Percentiles rank a stretch among this genome's conserved stretches.
These are phyloP conservation scores for Favolaschia claudopus DNA, from an alignment of 768 basidiomycete species.

Conservation along the genomic window DNA sequence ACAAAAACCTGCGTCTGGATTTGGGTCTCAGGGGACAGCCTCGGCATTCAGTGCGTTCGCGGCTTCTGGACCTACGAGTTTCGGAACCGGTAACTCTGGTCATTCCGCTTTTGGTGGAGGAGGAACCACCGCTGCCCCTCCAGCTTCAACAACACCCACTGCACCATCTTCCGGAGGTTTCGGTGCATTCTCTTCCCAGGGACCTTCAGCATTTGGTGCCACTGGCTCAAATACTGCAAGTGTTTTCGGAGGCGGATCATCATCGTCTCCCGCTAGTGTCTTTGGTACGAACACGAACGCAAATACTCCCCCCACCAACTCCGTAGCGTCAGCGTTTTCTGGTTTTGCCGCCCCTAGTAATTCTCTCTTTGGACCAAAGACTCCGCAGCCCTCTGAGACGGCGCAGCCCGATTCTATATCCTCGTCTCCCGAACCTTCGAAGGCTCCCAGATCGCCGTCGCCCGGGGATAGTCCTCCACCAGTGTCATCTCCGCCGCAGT, in stretches of 20 bases:
- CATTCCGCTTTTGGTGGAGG: slow-evolving; percentile 15
- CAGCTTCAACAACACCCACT: not conserved
- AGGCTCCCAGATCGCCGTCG: slow-evolving; percentile 23
- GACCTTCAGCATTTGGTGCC: slow-evolving; percentile 39
- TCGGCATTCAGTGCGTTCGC: slow-evolving; percentile 45
- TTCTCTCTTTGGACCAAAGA: slow-evolving; percentile 15
- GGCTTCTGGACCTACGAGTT: slow-evolving; percentile 26
- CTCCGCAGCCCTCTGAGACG: slow-evolving; percentile 10
- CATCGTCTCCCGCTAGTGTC: not conserved
- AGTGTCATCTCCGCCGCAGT: slow-evolving; percentile 25
- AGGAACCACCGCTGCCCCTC: not conserved
- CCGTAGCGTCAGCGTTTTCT: slow-evolving; percentile 18
- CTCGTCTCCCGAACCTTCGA: slow-evolving; percentile 31
- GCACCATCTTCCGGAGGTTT: slow-evolving; percentile 28
- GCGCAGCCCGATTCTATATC: slow-evolving; percentile 20
- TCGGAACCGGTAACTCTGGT: slow-evolving; percentile 12
- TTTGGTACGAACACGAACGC: not conserved
- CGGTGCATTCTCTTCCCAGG: slow-evolving; percentile 30
- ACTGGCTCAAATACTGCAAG: slow-evolving; percentile 2
- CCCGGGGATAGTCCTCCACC: slow-evolving; percentile 22
- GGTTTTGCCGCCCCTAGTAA: slow-evolving; percentile 2
- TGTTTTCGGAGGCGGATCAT: slow-evolving; percentile 7
- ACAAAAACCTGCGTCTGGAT: slow-evolving; percentile 33
- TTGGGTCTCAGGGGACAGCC: slow-evolving; percentile 22
- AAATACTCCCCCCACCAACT: not conserved